Percentiles rank a stretch among this genome's conserved stretches.
Conservation (phyloP, 208 protist genomes). For the Crithidia bombi region DNA sequence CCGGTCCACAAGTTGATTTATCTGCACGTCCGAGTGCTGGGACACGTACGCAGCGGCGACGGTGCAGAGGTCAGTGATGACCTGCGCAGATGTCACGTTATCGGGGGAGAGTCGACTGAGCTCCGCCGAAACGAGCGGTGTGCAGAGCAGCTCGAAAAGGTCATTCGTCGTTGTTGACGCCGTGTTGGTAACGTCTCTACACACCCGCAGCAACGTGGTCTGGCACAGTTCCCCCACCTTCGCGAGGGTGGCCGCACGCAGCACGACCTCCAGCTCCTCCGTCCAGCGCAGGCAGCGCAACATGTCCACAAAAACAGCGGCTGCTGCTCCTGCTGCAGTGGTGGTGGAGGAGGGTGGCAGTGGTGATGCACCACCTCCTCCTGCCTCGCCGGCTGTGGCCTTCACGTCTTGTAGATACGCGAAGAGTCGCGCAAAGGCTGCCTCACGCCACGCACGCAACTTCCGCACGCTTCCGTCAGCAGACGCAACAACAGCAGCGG, state of each 20-base stretch:
- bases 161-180: not conserved
- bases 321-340: not conserved
- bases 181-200: not conserved
- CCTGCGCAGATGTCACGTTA: conserved; percentile 32
- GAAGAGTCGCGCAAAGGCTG: not conserved
- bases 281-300: conserved; percentile 29
- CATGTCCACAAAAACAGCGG: conserved; percentile 14
- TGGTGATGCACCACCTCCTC: no score
- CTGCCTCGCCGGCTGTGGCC: not conserved
- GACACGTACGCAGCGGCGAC: conserved; percentile 22
- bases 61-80: conserved; percentile 37
- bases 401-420: not conserved
- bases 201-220: conserved; percentile 8
- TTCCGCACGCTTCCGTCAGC: no score
- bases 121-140: conserved; percentile 17
- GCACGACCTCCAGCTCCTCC: conserved; percentile 25
- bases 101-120: conserved; percentile 25
- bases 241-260: conserved; percentile 9
- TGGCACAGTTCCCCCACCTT: conserved; percentile 12
- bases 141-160: conserved; percentile 21
- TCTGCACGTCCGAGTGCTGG: not conserved
- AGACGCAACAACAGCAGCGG: no score
- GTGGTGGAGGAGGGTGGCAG: not conserved
- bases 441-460: conserved; percentile 11
- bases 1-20: conserved; percentile 17